Conservation (phyloP, 805 yeast species). For the Clavispora fructus region DNA sequence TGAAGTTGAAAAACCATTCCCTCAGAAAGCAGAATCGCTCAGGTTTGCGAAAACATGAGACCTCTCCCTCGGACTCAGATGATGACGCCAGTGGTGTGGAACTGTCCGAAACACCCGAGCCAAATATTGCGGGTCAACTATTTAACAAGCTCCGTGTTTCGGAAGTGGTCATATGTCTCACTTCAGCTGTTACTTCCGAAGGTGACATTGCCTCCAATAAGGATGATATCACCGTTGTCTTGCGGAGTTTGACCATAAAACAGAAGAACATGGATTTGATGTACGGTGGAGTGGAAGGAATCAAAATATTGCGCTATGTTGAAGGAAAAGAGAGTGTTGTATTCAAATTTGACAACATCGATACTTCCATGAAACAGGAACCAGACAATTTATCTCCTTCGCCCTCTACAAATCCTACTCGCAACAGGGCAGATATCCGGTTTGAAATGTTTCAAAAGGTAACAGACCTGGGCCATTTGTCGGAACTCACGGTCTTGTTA, state of each 20-base stretch:
- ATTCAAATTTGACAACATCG: slow-evolving; percentile 17
- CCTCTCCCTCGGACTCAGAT: slow-evolving; percentile 7
- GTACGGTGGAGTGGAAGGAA: slow-evolving; percentile 44
- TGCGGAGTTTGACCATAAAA: slow-evolving; percentile 31
- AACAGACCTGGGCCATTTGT: slow-evolving; percentile 4
- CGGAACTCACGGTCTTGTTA: slow-evolving; percentile 37
- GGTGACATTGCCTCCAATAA: slow-evolving; percentile 39
- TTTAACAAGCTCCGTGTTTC: slow-evolving; percentile 37
- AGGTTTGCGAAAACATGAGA: slow-evolving; percentile 20
- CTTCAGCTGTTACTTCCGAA: slow-evolving; percentile 37
- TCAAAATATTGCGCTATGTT: slow-evolving; percentile 20
- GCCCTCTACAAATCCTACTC: not conserved
- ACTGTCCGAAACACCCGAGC: slow-evolving; percentile 7
- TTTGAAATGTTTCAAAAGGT: slow-evolving; percentile 40
- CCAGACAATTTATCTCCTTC: not conserved
- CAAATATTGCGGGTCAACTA: slow-evolving; percentile 15
- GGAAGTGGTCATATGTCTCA: slow-evolving; percentile 36
- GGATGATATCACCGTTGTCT: slow-evolving; percentile 21
- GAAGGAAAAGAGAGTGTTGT: slow-evolving; percentile 19
- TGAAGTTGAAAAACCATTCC: slow-evolving; percentile 29
- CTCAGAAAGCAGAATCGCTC: slow-evolving; percentile 12
- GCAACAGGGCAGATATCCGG: slow-evolving; percentile 43
- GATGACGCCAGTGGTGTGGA: slow-evolving; percentile 2
- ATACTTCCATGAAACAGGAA: not conserved
- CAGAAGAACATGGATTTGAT: slow-evolving; percentile 38